phyloP scores from a whole-genome alignment of 306 rosid genomes.

The Dryas alaskensis region DNA sequence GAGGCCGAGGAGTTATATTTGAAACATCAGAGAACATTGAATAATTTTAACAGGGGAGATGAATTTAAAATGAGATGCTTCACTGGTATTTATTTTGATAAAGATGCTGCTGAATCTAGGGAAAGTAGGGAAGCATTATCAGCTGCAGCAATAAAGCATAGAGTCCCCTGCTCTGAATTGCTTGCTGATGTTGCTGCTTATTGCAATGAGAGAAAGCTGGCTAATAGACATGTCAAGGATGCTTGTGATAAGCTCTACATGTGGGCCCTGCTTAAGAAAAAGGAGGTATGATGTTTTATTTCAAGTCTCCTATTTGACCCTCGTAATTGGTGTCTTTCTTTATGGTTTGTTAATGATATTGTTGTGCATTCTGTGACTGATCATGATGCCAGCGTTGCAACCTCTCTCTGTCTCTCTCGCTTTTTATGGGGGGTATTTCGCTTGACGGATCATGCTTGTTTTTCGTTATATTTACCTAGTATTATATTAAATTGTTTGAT shows the following conservation, averaged over 20 bases:
- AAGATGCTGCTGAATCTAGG: slow-evolving; percentile 61
- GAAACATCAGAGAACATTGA: slow-evolving; percentile 38
- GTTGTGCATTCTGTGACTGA: background rate
- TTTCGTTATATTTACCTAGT: background rate
- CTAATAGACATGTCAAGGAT: slow-evolving; percentile 68
- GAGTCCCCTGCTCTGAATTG: slow-evolving; percentile 48
- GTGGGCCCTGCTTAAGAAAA: slow-evolving; percentile 72
- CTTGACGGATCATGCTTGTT: background rate
- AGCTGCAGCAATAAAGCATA: slow-evolving; percentile 63
- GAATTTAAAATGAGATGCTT: slow-evolving; percentile 48
- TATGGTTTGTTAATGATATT: background rate
- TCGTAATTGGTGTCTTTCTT: background rate
- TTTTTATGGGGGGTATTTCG: no score
- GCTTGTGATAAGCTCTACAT: slow-evolving; percentile 73
- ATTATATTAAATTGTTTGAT: no score
- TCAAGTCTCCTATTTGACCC: background rate
- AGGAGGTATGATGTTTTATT: slow-evolving; percentile 44
- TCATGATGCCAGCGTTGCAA: background rate
- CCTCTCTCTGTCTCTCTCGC: no score
- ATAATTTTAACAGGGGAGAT: slow-evolving; percentile 30
- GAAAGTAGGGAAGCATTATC: slow-evolving; percentile 62
- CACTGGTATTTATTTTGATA: slow-evolving; percentile 63
- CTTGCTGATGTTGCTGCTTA: slow-evolving; percentile 59
- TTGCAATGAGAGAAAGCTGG: slow-evolving; percentile 79
- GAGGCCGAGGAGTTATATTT: slow-evolving; percentile 77